Evolutionary conservation across 805 yeast genomes (phyloP), one percentile per base, ranked within the genome.

Genomic region (Metschnikowia similis): DNA sequence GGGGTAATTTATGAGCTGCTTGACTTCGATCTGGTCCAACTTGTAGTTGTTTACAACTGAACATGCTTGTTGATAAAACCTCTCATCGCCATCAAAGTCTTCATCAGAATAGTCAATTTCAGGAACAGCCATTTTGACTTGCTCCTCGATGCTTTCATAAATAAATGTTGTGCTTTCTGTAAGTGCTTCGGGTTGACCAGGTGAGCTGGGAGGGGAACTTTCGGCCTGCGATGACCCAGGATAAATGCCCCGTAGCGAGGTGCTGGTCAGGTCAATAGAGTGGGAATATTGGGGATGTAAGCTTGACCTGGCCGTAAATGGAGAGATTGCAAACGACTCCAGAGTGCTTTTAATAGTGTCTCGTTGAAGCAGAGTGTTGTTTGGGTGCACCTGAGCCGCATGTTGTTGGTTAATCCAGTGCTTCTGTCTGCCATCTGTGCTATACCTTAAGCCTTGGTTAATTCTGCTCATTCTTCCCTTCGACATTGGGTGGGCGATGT

Each of bases 381-480:
- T 35, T 21, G 45, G 54, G n/a, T 48, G 55, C 34, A 39, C 50
- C 11, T 48, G 47, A 10, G 44, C 30, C 29, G 49, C 41, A 28
- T 50, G 56, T 17, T 54, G 49, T 37, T 48, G 59, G 1, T 64
- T 60, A 7, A 91, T 70, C 98, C 98, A 94, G 65, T 90, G 90
- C 56, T 86, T 88, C 10, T 81, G 81, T 42, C 80, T 77, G 0
- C 97, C 97, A 38, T 87, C 86, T 45, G 83, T 79, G 29, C 83
- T 81, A 64, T 88, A 89, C 40, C 99, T 68, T 49, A 91, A 66
- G 0, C 99, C 99, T 51, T 89, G 86, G 53, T 84, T 82, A 47
- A 92, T 79, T 52, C 95, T 76, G 42, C 84, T 84, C 75, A 78
- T 76, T 54, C 84, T 72, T 4, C 86, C 80, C 14, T 72, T 70